Percentiles rank a stretch among this genome's conserved stretches.
Evolutionary conservation across 208 protist genomes (phyloP).

Genomic region (Angomonas deanei): DNA sequence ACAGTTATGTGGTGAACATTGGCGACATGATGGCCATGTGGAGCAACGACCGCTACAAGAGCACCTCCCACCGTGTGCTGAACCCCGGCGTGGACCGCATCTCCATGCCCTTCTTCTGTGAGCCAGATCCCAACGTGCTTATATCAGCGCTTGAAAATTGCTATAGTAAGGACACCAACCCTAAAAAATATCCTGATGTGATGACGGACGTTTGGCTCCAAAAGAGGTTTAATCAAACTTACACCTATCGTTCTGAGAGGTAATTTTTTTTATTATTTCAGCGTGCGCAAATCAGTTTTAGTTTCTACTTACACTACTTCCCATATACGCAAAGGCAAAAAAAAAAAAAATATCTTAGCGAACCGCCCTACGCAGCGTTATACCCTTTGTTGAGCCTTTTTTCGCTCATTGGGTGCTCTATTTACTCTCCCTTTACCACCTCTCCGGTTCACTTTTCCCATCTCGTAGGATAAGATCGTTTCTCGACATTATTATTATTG

Average conservation of each 20-base stretch:
- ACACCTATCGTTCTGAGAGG: slow-evolving; percentile 32
- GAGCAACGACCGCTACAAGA: slow-evolving; percentile 74
- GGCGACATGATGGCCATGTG: slow-evolving; percentile 86
- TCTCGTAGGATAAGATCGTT: too few relatives aligned
- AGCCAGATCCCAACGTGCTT: slow-evolving; percentile 66
- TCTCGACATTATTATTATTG: too few relatives aligned
- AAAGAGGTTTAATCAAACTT: slow-evolving; percentile 69
- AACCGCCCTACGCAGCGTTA: too few relatives aligned
- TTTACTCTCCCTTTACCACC: too few relatives aligned
- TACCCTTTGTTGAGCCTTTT: too few relatives aligned
- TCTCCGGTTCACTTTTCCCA: too few relatives aligned
- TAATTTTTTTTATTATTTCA: background rate
- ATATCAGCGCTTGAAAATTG: slow-evolving; percentile 65
- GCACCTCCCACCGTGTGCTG: slow-evolving; percentile 64
- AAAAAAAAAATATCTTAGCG: background rate
- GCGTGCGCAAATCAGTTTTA: background rate
- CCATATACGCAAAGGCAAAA: background rate
- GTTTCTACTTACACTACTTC: background rate
- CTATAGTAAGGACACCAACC: slow-evolving; percentile 39
- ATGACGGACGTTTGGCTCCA: slow-evolving; percentile 53
- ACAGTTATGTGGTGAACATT: slow-evolving; percentile 80
- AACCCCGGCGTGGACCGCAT: slow-evolving; percentile 64
- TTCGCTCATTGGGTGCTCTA: too few relatives aligned
- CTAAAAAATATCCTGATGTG: slow-evolving; percentile 45
- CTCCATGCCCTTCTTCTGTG: slow-evolving; percentile 82